Evolutionary conservation across 1,139 yeast genomes (phyloP).

Genomic region (Wickerhamiella infanticola): DNA sequence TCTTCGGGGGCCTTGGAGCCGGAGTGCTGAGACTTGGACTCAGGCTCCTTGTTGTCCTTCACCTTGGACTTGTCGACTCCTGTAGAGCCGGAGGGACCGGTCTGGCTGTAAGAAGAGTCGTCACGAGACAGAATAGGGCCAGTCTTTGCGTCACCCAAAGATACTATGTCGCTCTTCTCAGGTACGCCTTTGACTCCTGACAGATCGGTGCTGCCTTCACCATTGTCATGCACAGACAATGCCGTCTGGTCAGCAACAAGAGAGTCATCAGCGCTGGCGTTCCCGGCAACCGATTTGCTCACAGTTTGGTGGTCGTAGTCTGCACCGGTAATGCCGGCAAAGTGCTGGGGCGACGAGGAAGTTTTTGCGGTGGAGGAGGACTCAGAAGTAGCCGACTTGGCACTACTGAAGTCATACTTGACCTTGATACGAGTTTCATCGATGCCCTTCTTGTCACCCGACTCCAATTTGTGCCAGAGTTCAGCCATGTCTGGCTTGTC

Average conservation of each 20-base stretch:
- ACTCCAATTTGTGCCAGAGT: conserved; percentile 13
- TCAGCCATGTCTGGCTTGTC: conserved; percentile 5
- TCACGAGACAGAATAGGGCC: conserved; percentile 19
- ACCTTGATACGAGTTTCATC: conserved; percentile 56
- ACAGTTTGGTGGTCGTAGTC: neutral
- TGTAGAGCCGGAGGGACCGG: neutral
- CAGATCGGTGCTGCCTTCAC: conserved; percentile 3
- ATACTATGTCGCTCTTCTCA: conserved; percentile 14
- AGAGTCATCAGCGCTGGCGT: neutral
- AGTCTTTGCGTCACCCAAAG: conserved; percentile 14
- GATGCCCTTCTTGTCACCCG: conserved; percentile 5
- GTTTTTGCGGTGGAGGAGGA: neutral
- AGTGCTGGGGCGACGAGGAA: neutral
- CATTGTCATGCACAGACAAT: neutral
- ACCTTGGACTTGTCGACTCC: conserved; percentile 1
- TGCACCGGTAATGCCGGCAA: neutral
- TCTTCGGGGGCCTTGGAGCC: neutral
- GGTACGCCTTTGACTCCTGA: conserved; percentile 11
- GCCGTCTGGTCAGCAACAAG: conserved; percentile 1
- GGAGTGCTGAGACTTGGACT: conserved; percentile 1
- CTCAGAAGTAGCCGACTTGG: neutral
- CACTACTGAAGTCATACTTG: conserved; percentile 30
- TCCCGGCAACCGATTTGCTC: neutral
- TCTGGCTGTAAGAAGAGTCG: conserved; percentile 11
- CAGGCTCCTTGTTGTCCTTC: conserved; percentile 3